Evolutionary conservation across 805 yeast genomes (phyloP).

Genomic region (Kluyveromyces lactis): DNA sequence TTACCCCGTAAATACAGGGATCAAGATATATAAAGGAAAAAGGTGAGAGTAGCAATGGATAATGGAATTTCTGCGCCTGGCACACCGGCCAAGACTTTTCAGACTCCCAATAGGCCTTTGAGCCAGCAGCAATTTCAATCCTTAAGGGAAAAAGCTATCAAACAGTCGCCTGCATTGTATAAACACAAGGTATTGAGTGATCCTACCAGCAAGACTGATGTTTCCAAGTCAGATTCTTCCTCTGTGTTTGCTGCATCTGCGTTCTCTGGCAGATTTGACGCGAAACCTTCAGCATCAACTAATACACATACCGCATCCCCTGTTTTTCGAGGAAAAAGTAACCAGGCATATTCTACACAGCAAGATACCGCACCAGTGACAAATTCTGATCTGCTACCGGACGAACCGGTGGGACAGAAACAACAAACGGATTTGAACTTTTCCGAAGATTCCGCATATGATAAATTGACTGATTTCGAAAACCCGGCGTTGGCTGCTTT

Average conservation of each 20-base stretch:
- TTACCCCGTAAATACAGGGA: no score
- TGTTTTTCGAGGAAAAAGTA: no score
- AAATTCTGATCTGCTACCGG: slow-evolving; percentile 3
- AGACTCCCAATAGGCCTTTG: slow-evolving; percentile 18
- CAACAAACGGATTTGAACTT: background rate
- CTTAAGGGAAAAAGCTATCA: slow-evolving; percentile 16
- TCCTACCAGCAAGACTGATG: background rate
- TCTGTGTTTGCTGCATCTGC: background rate
- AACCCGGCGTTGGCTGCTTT: slow-evolving; percentile 24
- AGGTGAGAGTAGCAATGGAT: background rate
- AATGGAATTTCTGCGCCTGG: slow-evolving; percentile 1
- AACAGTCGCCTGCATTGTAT: slow-evolving; percentile 24
- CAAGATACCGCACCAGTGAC: background rate
- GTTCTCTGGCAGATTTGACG: background rate
- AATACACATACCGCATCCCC: background rate
- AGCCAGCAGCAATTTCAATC: slow-evolving; percentile 16
- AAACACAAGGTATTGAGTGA: slow-evolving; percentile 14
- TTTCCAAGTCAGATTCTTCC: background rate
- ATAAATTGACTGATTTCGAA: slow-evolving; percentile 21
- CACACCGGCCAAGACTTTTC: slow-evolving; percentile 8
- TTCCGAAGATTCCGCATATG: background rate
- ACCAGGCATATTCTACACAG: no score
- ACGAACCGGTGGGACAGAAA: background rate
- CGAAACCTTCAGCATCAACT: background rate
- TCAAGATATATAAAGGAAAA: no score